phyloP scores from a whole-genome alignment of 176 grass and related monocot species.

The Poa pratensis region DNA sequence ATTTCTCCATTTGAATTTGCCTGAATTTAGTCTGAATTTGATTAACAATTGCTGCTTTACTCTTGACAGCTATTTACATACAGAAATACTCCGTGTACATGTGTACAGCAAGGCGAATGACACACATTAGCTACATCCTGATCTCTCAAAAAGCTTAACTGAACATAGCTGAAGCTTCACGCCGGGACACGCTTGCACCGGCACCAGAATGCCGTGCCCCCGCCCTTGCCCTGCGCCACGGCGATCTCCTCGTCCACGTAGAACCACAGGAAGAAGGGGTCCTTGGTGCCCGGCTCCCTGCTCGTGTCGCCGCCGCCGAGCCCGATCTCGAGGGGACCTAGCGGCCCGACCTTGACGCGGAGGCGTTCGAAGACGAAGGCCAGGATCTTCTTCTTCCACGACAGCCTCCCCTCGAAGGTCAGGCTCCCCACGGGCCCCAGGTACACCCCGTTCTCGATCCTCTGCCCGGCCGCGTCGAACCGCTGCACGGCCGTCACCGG shows the following conservation, averaged over 20 bases:
- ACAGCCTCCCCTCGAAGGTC: slow-evolving; percentile 81
- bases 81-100: neutral
- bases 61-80: no score
- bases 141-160: neutral
- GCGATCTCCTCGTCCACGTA: slow-evolving; percentile 93
- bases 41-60: neutral
- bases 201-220: slow-evolving; percentile 88
- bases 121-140: neutral
- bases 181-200: slow-evolving; percentile 59
- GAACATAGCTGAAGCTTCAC: slow-evolving; percentile 33
- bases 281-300: slow-evolving; percentile 78
- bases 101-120: neutral
- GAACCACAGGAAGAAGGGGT: slow-evolving; percentile 94
- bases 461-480: slow-evolving; percentile 82
- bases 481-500: slow-evolving; percentile 86
- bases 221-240: slow-evolving; percentile 82
- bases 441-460: slow-evolving; percentile 91
- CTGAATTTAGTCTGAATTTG: neutral
- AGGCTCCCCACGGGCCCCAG: slow-evolving; percentile 66
- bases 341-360: slow-evolving; percentile 70
- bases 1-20: no score
- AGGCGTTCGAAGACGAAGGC: slow-evolving; percentile 85
- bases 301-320: slow-evolving; percentile 31
- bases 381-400: slow-evolving; percentile 90
- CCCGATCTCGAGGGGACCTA: slow-evolving; percentile 67